Percentiles rank a stretch among this genome's conserved stretches.
Conservation (phyloP, 2,329 filamentous ascomycete genomes). For the Diaporthe sp. region DNA sequence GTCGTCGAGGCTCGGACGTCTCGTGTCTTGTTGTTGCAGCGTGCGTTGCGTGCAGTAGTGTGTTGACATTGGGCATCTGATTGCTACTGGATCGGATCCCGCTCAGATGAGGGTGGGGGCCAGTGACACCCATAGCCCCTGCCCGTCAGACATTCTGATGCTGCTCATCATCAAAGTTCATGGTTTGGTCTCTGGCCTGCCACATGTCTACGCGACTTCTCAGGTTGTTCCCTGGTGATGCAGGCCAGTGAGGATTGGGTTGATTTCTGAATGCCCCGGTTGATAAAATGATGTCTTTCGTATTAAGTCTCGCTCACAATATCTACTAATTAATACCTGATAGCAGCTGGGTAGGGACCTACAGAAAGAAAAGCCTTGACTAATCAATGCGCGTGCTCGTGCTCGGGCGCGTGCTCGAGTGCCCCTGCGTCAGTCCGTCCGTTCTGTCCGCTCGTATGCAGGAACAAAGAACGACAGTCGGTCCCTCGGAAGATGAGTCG, state of each 20-base stretch:
- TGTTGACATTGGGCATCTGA: slow-evolving; percentile 22
- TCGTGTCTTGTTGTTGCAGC: slow-evolving; percentile 18
- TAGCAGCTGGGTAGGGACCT: not conserved
- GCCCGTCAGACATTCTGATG: slow-evolving; percentile 29
- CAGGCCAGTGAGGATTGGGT: not conserved
- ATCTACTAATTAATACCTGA: not conserved
- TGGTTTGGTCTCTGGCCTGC: not conserved
- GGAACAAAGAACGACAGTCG: slow-evolving; percentile 15
- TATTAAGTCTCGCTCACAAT: not conserved
- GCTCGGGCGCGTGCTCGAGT: slow-evolving; percentile 4
- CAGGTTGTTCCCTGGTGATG: slow-evolving; percentile 5
- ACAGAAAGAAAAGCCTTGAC: not conserved
- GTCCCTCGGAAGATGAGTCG: not conserved
- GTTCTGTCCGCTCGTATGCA: slow-evolving; percentile 7
- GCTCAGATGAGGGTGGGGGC: slow-evolving; percentile 30
- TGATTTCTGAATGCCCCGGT: slow-evolving; percentile 6
- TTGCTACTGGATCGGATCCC: slow-evolving; percentile 25
- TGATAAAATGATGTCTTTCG: slow-evolving; percentile 16
- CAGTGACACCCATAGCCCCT: slow-evolving; percentile 16
- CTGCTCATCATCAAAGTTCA: slow-evolving; percentile 33
- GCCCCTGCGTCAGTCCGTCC: slow-evolving; percentile 15
- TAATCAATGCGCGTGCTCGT: slow-evolving; percentile 8
- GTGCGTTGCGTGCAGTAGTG: slow-evolving; percentile 16
- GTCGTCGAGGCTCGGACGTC: not conserved
- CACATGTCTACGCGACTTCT: not conserved